Evolutionary conservation across 805 yeast genomes (phyloP), one percentile per base, ranked within the genome.

Genomic region (Candida gorgasii): DNA sequence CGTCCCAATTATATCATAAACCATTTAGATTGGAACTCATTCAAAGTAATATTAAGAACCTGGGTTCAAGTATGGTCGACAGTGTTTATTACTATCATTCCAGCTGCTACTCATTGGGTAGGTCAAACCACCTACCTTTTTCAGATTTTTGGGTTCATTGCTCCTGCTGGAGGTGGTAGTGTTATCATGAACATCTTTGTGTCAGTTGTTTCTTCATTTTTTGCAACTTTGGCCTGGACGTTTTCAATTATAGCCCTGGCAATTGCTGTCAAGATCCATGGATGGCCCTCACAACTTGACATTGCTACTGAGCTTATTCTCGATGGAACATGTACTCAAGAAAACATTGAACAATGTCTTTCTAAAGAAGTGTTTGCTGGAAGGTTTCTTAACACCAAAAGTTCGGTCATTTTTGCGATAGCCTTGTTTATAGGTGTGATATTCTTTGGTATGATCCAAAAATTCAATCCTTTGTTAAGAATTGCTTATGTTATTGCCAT

Each of bases 1-100:
- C 40, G 53, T 15, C 69, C 69, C 1, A 51, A 39, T 24, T 63
- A 53, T 40, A 28, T 64, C 2, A 19, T 59, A 2, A 55, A 62
- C 30, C 65, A 62, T 43, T 39, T 61, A 24, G 56, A 55, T 36
- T 52, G 48, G 40, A 46, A 34, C 1, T 62, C 67, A 7, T 52
- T 61, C 39, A 61, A 61, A 36, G 39, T 53, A 0, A 55, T 48
- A 2, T 26, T 55, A 7, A 49, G 61, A 15, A 58, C 65, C 2
- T 64, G 61, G 57, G 31, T 55, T 12, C 63, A 58, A 38, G 47
- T 59, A 2, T 63, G 66, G 64, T 37, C 42, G 14, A 50, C 58
- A 3, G 55, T 59, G 5, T 44, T 65, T 7, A 30, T 64, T 13
- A 42, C 52, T 8, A 49, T 61, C 4, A 52, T 60, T 3, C 65